Evolutionary conservation across 441 rosid genomes (phyloP), one percentile per base, ranked within the genome.

Genomic region (Lepidium campestre): DNA sequence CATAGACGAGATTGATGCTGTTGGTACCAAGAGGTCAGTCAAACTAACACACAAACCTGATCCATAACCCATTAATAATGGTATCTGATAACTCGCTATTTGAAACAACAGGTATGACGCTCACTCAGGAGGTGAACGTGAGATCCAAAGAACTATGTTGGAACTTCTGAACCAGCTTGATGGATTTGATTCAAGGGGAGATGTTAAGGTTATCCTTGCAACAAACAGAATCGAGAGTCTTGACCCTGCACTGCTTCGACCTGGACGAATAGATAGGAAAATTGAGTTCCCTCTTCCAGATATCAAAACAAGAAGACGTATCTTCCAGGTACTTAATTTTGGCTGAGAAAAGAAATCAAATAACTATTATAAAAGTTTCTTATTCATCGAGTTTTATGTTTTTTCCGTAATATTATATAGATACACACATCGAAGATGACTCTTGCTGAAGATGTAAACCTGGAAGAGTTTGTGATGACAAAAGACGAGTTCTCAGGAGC

Each of bases 401-500:
- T 20, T 63, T 4, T 31, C 8, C 10, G 9, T 29, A 5, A 29
- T 29, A 29, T 62, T 9, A 55, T 54, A 46, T 67, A 93, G 99
- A 93, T 91, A 70, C 99, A 94, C 80, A 94, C 97, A 66, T 79
- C 96, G 2, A 84, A 96, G 79, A 94, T 91, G 99, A 94, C 97
- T 37, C 76, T 93, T 0, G 18, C 71, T 0, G 65, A 71, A 42
- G 62, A 93, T 69, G 99, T 94, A 56, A 94, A 94, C 84, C 75
- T 91, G 67, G 99, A 94, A 83, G 99, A 94, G 77, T 91, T 91
- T 84, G 97, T 94, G 53, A 94, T 91, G 99, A 94, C 99, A 1
- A 94, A 91, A 71, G 99, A 94, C 62, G 97, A 91, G 75, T 91
- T 94, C 71, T 94, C 99, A 25, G 97, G 99, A 69, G 98, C 99